These are phyloP conservation scores for Venturia pyrina DNA, from an alignment of 2,329 filamentous ascomycete genomes.

Conservation along the genomic window DNA sequence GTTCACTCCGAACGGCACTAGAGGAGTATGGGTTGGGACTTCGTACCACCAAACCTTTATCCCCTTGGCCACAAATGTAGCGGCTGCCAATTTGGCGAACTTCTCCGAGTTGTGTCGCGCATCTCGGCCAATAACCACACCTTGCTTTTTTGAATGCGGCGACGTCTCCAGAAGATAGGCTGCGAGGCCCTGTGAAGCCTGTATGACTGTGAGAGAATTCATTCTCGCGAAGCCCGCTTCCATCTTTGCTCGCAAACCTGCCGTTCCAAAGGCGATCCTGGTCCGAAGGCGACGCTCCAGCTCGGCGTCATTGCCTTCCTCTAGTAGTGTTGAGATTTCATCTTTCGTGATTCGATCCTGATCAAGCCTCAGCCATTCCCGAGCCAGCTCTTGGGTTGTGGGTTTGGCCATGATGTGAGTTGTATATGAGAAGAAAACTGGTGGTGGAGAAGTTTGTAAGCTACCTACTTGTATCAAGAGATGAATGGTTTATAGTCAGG, in stretches of 20 bases:
- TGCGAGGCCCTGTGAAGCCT: constrained; percentile 56
- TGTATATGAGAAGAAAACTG: neutral
- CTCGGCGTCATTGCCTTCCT: constrained; percentile 31
- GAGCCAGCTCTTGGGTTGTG: constrained; percentile 32
- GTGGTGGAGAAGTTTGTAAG: neutral
- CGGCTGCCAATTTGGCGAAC: constrained; percentile 51
- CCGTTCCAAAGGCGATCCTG: constrained; percentile 53
- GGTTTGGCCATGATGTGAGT: neutral
- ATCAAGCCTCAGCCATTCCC: constrained; percentile 50
- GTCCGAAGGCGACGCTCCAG: constrained; percentile 43
- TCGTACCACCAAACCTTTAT: constrained; percentile 52
- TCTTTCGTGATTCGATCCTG: constrained; percentile 42
- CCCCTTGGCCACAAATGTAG: constrained; percentile 47
- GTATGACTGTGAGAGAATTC: constrained; percentile 50
- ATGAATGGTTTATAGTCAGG: neutral
- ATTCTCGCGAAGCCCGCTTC: constrained; percentile 53
- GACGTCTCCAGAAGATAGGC: constrained; percentile 44
- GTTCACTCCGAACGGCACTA: constrained; percentile 51
- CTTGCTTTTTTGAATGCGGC: constrained; percentile 31
- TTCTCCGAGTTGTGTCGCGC: constrained; percentile 52
- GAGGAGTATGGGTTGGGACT: constrained; percentile 46
- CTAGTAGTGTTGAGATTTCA: constrained; percentile 44
- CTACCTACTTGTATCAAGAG: no score
- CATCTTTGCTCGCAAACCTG: constrained; percentile 54
- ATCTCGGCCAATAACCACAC: constrained; percentile 53